A percentile compares a stretch with the other conserved stretches of the same genome.
Conservation (phyloP, 495 filamentous ascomycete species). For the Jackrogersella minutella region DNA sequence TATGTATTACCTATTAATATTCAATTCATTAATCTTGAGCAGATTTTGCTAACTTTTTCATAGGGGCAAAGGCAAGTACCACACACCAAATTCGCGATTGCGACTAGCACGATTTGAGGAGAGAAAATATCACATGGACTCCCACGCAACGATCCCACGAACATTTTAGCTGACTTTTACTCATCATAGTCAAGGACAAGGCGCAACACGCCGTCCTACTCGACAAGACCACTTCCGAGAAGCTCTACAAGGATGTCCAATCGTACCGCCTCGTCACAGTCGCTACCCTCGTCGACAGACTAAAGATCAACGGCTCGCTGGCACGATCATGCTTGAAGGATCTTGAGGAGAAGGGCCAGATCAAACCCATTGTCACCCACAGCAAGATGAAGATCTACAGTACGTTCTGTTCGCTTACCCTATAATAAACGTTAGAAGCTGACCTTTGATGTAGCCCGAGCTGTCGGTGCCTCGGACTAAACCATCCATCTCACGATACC, state of each 20-base stretch:
- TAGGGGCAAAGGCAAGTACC: constrained; percentile 46
- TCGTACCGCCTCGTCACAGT: constrained; percentile 99
- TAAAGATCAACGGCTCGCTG: constrained; percentile 99
- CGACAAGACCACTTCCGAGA: constrained; percentile 81
- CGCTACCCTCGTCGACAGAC: constrained; percentile 95
- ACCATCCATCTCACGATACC: constrained; percentile 49
- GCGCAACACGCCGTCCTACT: constrained; percentile 92
- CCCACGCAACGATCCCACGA: constrained; percentile 10
- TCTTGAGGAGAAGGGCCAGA: constrained; percentile 96
- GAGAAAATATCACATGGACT: constrained; percentile 13
- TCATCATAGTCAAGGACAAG: constrained; percentile 96
- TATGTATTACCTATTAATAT: constrained; percentile 45
- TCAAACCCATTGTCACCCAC: constrained; percentile 98
- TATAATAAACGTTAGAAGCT: constrained; percentile 42
- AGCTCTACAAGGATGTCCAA: constrained; percentile 98
- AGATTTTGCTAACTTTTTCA: constrained; percentile 37
- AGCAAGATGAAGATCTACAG: constrained; percentile 99
- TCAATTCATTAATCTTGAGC: too few species aligned
- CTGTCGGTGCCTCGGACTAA: constrained; percentile 67
- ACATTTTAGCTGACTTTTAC: constrained; percentile 34
- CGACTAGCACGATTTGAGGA: constrained; percentile 23
- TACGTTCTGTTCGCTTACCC: constrained; percentile 57
- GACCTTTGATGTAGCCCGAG: constrained; percentile 61
- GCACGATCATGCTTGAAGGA: constrained; percentile 89
- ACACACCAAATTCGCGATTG: constrained; percentile 30